Base-by-base conservation (phyloP, 139 green algal species). In the Tetraselmis striata region DNA sequence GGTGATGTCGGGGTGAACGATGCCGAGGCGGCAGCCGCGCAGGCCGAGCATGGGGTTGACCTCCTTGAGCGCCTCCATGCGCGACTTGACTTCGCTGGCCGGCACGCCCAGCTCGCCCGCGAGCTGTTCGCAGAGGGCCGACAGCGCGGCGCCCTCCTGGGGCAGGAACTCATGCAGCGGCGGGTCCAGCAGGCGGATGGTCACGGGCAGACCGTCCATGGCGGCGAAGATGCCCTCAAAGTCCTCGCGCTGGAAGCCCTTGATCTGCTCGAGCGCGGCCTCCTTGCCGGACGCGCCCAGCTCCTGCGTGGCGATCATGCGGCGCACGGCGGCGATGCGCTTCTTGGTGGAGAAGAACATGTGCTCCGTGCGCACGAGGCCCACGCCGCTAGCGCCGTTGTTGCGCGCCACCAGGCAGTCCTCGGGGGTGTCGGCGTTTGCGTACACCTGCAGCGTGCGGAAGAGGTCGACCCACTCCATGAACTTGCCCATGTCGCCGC, bases 161-260 rank as follows among this genome's bases (percentile, higher is more conserved):
- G 95, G 95, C 82, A 98, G 84, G 87, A 98, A 98, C 92, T 98
- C 95, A 86, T 98, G 95, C 85, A 98, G 92, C 1, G 95, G 95
- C 0, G 95, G 95, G 87, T 98, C 95, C 79, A 98, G 91, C 85
- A 98, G 90, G 1, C 95, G 91, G 76, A 98, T 92, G 75, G 94
- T 98, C 28, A 98, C 94, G 0, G 95, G 95, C 67, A 93, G 81
- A 32, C 94, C 94, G 79, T 93, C 87, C 92, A 96, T 96, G 75
- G 94, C 94, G 0, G 74, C 27, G 77, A 98, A 95, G 81, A 97
- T 95, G 75, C 91, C 93, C 85, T 93, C 86, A 85, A 97, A 96
- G 87, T 97, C 93, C 77, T 90, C 76, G 24, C 81, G 83, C 87
- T 97, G 94, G 88, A 89, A 96, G 1, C 83, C 83, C 81, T 96